Evolutionary conservation across 257 asterid genomes (phyloP).

Genomic region (Petunia axillaris): DNA sequence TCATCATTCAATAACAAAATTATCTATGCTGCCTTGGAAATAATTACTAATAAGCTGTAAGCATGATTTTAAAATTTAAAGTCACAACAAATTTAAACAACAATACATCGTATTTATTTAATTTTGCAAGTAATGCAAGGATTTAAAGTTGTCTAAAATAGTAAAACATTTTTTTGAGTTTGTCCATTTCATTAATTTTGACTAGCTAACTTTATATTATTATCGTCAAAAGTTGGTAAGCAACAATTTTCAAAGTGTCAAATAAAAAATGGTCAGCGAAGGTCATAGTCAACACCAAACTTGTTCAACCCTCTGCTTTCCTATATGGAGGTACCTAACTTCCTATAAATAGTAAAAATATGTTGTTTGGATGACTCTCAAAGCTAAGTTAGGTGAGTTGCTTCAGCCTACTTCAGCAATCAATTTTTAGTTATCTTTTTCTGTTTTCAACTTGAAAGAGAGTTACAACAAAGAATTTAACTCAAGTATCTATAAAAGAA

Average conservation of each 20-base stretch:
- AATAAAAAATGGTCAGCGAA: not conserved
- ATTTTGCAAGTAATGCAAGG: no score
- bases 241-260: not conserved
- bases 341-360: not conserved
- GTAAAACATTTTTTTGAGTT: not conserved
- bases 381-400: not conserved
- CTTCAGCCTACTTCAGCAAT: not conserved
- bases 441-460: not conserved
- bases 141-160: not conserved
- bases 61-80: not conserved
- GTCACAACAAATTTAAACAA: not conserved
- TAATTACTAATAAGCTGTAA: no score
- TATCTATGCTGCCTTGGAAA: no score
- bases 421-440: not conserved
- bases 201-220: not conserved
- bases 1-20: not conserved
- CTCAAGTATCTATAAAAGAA: no score
- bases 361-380: not conserved
- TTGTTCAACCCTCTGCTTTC: not conserved
- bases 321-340: not conserved
- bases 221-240: not conserved
- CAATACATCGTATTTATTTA: not conserved
- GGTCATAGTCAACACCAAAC: constrained; percentile 9
- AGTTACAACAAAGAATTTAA: no score
- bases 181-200: no score